Conservation (phyloP, 371 early-diverging fungal genomes). For the Sporodiniella umbellata region DNA sequence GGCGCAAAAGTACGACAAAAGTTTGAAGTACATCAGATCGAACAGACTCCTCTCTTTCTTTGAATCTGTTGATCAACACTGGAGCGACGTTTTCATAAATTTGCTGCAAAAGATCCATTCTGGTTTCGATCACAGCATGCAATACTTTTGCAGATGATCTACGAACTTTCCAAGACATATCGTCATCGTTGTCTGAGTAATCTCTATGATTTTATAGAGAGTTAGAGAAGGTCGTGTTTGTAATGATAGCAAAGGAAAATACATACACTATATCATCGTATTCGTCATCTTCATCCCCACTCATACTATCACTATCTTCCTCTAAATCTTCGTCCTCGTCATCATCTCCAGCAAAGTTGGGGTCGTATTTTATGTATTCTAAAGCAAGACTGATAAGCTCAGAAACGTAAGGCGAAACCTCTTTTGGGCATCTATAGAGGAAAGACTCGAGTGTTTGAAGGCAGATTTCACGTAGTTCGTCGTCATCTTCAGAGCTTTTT, state of each 20-base stretch:
- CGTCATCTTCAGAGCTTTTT: conserved; percentile 63
- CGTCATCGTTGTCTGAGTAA: conserved; percentile 76
- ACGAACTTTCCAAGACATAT: conserved; percentile 92
- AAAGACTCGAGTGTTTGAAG: conserved; percentile 85
- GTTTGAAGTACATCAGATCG: conserved; percentile 81
- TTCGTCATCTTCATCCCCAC: conserved; percentile 71
- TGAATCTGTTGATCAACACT: conserved; percentile 75
- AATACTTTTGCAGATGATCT: conserved; percentile 82
- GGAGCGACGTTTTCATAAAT: conserved; percentile 71
- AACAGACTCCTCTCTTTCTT: conserved; percentile 91
- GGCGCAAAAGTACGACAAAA: conserved; percentile 69
- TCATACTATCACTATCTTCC: conserved; percentile 10
- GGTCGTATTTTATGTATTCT: conserved; percentile 80
- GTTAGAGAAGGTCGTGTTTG: too few relatives aligned
- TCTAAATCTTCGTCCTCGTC: conserved; percentile 50
- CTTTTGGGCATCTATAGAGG: conserved; percentile 74
- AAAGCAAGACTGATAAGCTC: conserved; percentile 63
- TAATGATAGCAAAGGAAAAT: background rate
- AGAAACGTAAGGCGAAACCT: conserved; percentile 60
- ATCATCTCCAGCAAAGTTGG: conserved; percentile 86
- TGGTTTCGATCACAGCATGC: conserved; percentile 70
- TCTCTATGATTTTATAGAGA: conserved; percentile 33
- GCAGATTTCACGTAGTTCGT: conserved; percentile 84
- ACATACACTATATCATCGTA: conserved; percentile 64
- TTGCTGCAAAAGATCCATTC: conserved; percentile 62